Conservation (phyloP, 495 filamentous ascomycete genomes). For the Staphylotrichum longicolle region DNA sequence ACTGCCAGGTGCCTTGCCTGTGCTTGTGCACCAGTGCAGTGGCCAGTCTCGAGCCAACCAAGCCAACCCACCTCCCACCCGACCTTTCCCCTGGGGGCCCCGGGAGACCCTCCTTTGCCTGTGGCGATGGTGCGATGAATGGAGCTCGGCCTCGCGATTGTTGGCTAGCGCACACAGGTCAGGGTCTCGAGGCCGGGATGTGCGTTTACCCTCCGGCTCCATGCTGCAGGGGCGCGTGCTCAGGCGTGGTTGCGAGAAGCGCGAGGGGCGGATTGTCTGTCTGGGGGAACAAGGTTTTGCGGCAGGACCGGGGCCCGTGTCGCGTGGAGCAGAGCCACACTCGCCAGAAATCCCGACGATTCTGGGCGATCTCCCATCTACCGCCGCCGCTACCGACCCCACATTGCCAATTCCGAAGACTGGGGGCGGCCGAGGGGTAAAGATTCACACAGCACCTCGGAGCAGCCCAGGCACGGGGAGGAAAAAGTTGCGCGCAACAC, state of each 20-base stretch:
- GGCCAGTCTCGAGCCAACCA: too few species aligned
- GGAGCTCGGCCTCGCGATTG: constrained; percentile 12
- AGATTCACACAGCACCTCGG: constrained; percentile 5
- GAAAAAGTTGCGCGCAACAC: too few species aligned
- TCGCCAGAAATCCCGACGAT: constrained; percentile 3
- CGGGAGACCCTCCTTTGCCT: too few species aligned
- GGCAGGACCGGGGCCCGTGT: constrained; percentile 1
- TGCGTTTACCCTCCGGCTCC: constrained; percentile 11
- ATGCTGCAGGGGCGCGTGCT: background rate
- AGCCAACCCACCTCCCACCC: too few species aligned
- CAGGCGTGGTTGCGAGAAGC: background rate
- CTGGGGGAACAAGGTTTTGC: constrained; percentile 19
- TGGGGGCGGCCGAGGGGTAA: constrained; percentile 13
- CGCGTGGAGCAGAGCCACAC: background rate
- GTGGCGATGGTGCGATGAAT: background rate
- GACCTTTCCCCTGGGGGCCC: too few species aligned
- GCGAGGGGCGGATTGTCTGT: background rate
- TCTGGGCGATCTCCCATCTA: constrained; percentile 11
- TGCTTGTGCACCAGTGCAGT: too few species aligned
- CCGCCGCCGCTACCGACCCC: constrained; percentile 21
- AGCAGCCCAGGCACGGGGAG: too few species aligned
- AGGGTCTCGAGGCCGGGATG: constrained; percentile 6
- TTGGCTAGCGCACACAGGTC: too few species aligned
- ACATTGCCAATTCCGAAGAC: constrained; percentile 14
- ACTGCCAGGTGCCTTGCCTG: too few species aligned